Base-by-base conservation (phyloP, 306 rosid species). In the Malus fusca region DNA sequence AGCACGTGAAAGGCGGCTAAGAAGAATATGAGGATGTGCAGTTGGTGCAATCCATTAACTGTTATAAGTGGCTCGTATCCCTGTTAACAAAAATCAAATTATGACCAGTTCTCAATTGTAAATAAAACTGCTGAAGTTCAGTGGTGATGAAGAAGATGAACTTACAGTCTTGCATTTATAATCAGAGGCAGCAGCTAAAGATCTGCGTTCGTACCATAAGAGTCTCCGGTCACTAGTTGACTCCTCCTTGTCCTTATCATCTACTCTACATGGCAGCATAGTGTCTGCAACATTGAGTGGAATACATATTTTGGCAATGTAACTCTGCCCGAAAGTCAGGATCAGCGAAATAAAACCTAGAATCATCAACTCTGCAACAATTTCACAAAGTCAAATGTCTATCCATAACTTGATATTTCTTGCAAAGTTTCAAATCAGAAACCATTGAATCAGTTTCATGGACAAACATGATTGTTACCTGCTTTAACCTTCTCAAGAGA, bases 21-120 rank as follows among this genome's bases (percentile, higher is more conserved):
- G 89, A 96, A 96, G 87, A 96, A 96, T 37, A 96, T 88, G 77
- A 96, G 96, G 72, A 96, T 89, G 90, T 96, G 99, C 63, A 96
- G 71, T 75, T 96, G 96, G 89, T 96, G 99, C 89, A 96, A 81
- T 73, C 96, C 99, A 17, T 90, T 80, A 66, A 59, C 75, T 13
- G 99, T 88, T 77, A 96, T 76, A 76, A 96, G 91, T 1, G 97
- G 91, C 53, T 83, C 92, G n/a, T 82, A 10, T 22, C 86, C 96
- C 99, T 96, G 88, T 42, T 53, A 74, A 48, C 69, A 82, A 81
- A 69, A 84, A 68, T 62, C 18, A 22, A 11, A 59, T 23, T 6
- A 43, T 26, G 33, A 77, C 4, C 64, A 52, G 18, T 43, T 69
- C 23, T 66, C 17, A 3, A 43, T 4, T 17, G 58, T 58, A 43